Conservation (phyloP, 441 rosid genomes). For the Erodium texanum region DNA sequence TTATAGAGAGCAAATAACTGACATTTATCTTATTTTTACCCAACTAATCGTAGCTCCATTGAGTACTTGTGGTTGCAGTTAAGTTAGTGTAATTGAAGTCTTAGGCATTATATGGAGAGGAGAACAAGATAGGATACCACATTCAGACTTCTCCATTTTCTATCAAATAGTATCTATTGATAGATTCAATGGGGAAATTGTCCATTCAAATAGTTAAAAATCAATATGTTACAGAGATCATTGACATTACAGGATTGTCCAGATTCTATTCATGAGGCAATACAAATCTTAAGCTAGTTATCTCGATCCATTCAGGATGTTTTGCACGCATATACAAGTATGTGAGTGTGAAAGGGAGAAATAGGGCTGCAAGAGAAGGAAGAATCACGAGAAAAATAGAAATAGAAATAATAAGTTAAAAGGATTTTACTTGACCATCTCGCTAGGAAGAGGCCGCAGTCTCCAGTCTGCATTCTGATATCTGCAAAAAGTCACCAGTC, state of each 20-base stretch:
- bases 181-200: not conserved
- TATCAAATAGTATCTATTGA: not conserved
- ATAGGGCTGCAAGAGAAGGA: not conserved
- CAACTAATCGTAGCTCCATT: too few species aligned
- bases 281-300: not conserved
- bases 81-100: too few species aligned
- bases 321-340: not conserved
- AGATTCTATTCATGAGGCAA: not conserved
- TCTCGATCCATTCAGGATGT: not conserved
- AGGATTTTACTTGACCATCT: not conserved
- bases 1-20: too few species aligned
- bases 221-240: not conserved
- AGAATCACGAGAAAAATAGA: not conserved
- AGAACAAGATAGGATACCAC: too few species aligned
- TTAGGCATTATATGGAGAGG: too few species aligned
- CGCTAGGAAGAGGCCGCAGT: slow-evolving; percentile 1
- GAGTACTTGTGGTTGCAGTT: too few species aligned
- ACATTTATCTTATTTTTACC: too few species aligned
- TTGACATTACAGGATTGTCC: not conserved
- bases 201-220: not conserved
- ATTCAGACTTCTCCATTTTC: too few species aligned
- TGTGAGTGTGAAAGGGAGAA: not conserved
- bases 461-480: slow-evolving; percentile 10
- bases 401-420: not conserved
- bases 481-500: not conserved